Conservation (phyloP, 495 filamentous ascomycete species). For the Xylona heveae region DNA sequence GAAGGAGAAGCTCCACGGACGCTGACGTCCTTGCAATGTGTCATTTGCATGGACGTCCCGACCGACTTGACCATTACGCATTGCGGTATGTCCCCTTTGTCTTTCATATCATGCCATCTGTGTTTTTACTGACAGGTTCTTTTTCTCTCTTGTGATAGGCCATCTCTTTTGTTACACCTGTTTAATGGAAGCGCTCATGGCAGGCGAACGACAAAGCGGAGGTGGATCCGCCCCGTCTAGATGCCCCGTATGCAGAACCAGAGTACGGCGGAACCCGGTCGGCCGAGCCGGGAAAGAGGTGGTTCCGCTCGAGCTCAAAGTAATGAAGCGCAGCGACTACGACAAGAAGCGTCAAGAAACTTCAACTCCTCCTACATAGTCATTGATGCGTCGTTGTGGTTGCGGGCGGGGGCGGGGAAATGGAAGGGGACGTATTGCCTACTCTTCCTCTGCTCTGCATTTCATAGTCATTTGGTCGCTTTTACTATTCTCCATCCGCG, state of each 20-base stretch:
- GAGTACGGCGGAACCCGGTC: no score
- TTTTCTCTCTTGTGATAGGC: not conserved
- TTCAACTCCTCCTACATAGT: not conserved
- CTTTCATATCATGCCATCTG: not conserved
- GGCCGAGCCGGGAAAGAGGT: constrained; percentile 1
- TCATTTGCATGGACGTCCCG: constrained; percentile 7
- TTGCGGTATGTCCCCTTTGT: constrained; percentile 3
- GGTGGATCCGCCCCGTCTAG: no score
- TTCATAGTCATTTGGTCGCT: no score
- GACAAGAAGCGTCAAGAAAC: not conserved
- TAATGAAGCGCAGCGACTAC: not conserved
- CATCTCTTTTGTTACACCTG: constrained; percentile 5
- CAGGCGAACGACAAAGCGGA: no score
- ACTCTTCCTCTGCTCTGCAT: no score
- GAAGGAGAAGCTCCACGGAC: constrained; percentile 2
- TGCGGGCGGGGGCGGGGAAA: no score
- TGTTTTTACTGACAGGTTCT: not conserved
- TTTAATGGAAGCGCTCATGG: constrained; percentile 4
- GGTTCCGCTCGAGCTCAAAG: constrained; percentile 3
- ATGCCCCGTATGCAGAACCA: constrained; percentile 5
- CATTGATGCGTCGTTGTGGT: no score
- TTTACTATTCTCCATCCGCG: no score
- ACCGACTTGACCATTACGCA: constrained; percentile 5
- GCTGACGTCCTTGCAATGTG: constrained; percentile 5
- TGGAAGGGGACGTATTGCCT: no score